Base-by-base conservation (phyloP, 2,329 filamentous ascomycete genomes). In the Xylaria sp. region DNA sequence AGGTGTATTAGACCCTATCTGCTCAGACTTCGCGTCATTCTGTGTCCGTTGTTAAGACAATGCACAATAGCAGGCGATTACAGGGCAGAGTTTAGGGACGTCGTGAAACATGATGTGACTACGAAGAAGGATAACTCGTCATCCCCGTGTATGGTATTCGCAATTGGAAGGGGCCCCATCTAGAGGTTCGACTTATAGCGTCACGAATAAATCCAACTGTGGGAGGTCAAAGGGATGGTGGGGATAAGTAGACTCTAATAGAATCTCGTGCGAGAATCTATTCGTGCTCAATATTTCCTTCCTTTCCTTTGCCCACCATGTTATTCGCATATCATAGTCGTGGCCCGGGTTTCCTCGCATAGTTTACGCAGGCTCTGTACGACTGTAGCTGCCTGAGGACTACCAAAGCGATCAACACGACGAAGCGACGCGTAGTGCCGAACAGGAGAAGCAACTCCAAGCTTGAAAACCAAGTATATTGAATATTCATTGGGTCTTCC, bases 191-290 rank as follows among this genome's bases (percentile, higher is more conserved):
- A 48, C 14, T 19, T 56, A 14, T 14, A 17, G 59, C 17, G n/a
- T 51, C 6, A n/a, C 36, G 30, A 53, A 32, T 45, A 32, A n/a
- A 11, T 5, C 34, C 34, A 61, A 53, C n/a, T 21, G 11, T 32
- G 50, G 39, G 4, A 45, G 14, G 45, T 4, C 7, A 19, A 27
- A 34, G 12, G 30, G 27, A 21, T 14, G 17, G 24, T 17, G 56
- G 45, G 19, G 53, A 47, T 17, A 56, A 58, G 8, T 42, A 54
- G 45, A 24, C n/a, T 57, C 21, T 50, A 68, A 2, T 61, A 32
- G 17, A 30, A 57, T 24, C 32, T 24, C 21, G 24, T 21, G 24
- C 27, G 14, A 54, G 24, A 50, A n/a, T 39, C n/a, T 47, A 32
- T 51, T 34, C 7, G 11, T 57, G 17, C 42, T 51, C 42, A 11